phyloP scores from a whole-genome alignment of 1,284 basidiomycete species.

The Filobasidium uniguttulatum region DNA sequence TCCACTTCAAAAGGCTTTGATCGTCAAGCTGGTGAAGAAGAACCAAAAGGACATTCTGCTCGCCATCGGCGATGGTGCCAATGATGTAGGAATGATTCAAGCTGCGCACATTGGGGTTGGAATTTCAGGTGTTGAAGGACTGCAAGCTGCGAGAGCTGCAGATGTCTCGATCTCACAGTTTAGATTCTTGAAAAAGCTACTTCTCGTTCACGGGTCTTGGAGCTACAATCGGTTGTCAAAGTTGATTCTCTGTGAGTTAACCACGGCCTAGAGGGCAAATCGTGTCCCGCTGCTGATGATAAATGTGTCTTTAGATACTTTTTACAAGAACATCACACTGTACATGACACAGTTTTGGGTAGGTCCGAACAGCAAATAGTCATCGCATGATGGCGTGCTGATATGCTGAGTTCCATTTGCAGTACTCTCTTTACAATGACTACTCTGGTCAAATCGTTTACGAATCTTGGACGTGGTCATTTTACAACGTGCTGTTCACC shows the following conservation, averaged over 20 bases:
- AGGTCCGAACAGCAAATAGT: conserved; percentile 22
- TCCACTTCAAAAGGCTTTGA: conserved; percentile 91
- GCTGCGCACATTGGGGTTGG: conserved; percentile 68
- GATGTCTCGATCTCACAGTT: conserved; percentile 98
- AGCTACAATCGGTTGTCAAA: conserved; percentile 91
- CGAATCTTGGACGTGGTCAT: conserved; percentile 94
- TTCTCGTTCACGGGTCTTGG: conserved; percentile 97
- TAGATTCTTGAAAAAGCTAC: conserved; percentile 84
- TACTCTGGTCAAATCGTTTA: conserved; percentile 97
- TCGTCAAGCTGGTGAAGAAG: conserved; percentile 97
- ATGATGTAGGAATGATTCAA: conserved; percentile 50
- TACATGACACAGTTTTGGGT: conserved; percentile 99
- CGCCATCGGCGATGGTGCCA: conserved; percentile 64
- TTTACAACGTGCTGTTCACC: conserved; percentile 87
- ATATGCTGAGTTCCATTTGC: neutral
- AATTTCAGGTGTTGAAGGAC: conserved; percentile 95
- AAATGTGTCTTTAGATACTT: conserved; percentile 49
- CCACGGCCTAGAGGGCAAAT: conserved; percentile 19
- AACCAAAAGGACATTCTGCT: conserved; percentile 81
- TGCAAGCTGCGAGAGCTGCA: conserved; percentile 92
- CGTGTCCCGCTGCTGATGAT: no score
- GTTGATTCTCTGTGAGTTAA: conserved; percentile 79
- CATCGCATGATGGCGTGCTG: neutral
- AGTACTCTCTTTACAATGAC: conserved; percentile 98
- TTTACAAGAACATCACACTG: conserved; percentile 92